Base-by-base conservation (phyloP, 495 filamentous ascomycete genomes). In the Aspergillus campestris region DNA sequence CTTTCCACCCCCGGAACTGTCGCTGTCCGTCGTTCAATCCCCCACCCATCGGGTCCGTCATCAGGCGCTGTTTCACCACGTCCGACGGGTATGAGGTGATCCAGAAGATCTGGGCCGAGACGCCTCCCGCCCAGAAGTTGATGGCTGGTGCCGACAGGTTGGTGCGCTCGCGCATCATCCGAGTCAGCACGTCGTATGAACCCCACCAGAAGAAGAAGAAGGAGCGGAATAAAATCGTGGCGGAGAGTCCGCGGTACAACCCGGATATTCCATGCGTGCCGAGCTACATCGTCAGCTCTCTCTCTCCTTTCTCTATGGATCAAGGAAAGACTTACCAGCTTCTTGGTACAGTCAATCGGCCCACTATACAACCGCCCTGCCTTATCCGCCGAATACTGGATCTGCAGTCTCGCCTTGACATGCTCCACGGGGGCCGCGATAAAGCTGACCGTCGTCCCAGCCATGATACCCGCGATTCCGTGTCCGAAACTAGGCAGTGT, bases 121-220 rank as follows among this genome's bases (percentile, higher is more conserved):
- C 70, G 1, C 92, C 92, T 9, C 92, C 92, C 0, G 92, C 92
- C 92, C 89, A 96, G 72, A 98, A 98, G 57, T 96, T 96, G 51
- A 96, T 74, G 1, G 80, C 79, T 6, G 90, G 87, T 0, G 81
- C 78, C 13, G 84, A 86, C 45, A 94, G 67, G n/a, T 39, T 66
- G 11, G 89, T 95, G 38, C 78, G 68, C 15, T 78, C 62, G 33
- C 73, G 63, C 57, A 98, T 68, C 46, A 74, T 59, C 13, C 80
- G 70, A 11, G 86, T 86, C 45, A 96, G 72, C 13, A 95, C 42
- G 50, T 94, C 90, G 66, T 98, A 98, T 31, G 79, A 82, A 8
- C 83, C 84, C 92, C 92, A 98, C 91, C 89, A 95, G 70, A 84
- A 92, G 75, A 95, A 94, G 74, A 98, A 98, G 65, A 89, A 94